Conservation (phyloP, 1,139 yeast species). For the Pichia sp. region DNA sequence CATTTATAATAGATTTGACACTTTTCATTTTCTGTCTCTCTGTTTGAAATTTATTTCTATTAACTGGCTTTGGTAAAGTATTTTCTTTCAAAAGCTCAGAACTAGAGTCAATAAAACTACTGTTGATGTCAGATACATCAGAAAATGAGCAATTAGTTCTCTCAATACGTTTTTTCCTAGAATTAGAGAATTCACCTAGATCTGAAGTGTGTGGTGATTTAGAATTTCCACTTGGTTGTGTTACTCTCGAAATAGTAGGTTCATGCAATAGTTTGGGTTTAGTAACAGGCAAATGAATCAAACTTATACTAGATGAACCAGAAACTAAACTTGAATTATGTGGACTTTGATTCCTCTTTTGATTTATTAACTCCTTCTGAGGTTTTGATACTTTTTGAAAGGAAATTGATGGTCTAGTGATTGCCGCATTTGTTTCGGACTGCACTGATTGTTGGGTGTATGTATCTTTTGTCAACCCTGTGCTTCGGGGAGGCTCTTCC, state of each 20-base stretch:
- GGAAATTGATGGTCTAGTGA: neutral
- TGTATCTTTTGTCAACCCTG: neutral
- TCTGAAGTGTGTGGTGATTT: no score
- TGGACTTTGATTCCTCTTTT: neutral
- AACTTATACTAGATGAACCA: neutral
- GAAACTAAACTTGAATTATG: neutral
- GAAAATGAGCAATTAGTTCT: neutral
- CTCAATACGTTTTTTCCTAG: neutral
- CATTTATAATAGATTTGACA: slow-evolving; percentile 2
- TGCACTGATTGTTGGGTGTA: neutral
- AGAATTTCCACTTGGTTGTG: no score
- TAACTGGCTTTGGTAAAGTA: neutral
- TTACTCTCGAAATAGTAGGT: no score
- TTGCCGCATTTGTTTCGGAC: neutral
- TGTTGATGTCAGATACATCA: slow-evolving; percentile 2
- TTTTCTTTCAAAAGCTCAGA: neutral
- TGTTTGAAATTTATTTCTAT: neutral
- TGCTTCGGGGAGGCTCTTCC: neutral
- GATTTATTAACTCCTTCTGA: neutral
- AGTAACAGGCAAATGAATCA: neutral
- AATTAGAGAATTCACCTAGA: no score
- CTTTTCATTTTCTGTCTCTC: neutral
- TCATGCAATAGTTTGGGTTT: neutral
- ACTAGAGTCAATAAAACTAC: slow-evolving; percentile 3
- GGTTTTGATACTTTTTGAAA: neutral